These are phyloP conservation scores for Candida morakotiae DNA, from an alignment of 805 yeast genomes.

Conservation along the genomic window DNA sequence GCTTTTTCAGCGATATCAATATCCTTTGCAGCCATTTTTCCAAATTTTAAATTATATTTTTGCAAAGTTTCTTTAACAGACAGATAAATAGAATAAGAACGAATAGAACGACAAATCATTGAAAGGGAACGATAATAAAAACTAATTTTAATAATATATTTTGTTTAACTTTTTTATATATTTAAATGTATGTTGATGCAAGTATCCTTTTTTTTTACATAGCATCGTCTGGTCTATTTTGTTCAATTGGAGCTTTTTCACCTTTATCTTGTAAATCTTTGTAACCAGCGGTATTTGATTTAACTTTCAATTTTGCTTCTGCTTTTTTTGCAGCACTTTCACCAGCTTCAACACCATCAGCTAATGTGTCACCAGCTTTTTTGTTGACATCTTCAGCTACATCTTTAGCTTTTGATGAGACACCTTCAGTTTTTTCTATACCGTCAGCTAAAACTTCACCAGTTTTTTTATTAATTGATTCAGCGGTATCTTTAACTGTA, in stretches of 20 bases:
- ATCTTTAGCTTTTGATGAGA: constrained; percentile 15
- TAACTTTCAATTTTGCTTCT: constrained; percentile 16
- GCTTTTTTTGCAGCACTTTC: constrained; percentile 10
- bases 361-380: constrained; percentile 14
- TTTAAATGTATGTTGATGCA: not conserved
- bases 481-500: constrained; percentile 27
- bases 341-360: constrained; percentile 9
- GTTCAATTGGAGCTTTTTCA: constrained; percentile 36
- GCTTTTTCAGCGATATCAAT: constrained; percentile 8
- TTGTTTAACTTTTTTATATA: too few species aligned
- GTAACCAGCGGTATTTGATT: constrained; percentile 31
- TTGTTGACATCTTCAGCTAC: constrained; percentile 10
- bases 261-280: constrained; percentile 42
- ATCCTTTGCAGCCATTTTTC: constrained; percentile 9
- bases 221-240: constrained; percentile 45
- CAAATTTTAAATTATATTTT: constrained; percentile 6
- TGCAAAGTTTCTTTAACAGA: constrained; percentile 2
- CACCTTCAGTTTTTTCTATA: constrained; percentile 20
- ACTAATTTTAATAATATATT: too few species aligned
- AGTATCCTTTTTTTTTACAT: constrained; percentile 16
- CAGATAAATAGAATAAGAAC: constrained; percentile 5
- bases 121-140: not conserved
- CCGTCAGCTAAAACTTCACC: constrained; percentile 32
- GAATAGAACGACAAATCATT: not conserved
- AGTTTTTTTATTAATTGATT: constrained; percentile 25